These are phyloP conservation scores for Infundibulicybe gibba DNA, from an alignment of 768 basidiomycete genomes.

Conservation along the genomic window DNA sequence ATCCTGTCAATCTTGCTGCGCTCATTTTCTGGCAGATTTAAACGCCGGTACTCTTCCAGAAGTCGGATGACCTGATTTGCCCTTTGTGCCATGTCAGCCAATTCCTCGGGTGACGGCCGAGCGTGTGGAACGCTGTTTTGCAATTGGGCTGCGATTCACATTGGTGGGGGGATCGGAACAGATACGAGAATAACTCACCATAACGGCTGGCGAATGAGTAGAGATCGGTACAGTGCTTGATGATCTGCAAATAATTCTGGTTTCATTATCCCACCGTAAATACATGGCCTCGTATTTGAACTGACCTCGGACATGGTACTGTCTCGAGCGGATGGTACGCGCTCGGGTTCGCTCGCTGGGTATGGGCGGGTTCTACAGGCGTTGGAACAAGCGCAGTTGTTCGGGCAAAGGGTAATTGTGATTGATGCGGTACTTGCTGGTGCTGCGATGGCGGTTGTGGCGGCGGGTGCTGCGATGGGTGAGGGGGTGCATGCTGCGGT, in stretches of 20 bases:
- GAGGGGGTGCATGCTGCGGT: slow-evolving; percentile 12
- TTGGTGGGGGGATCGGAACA: slow-evolving; percentile 1
- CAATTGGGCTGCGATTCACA: slow-evolving; percentile 29
- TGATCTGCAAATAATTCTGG: slow-evolving; percentile 37
- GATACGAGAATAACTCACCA: slow-evolving; percentile 37
- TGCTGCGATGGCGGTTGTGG: slow-evolving; percentile 14
- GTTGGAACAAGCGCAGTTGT: slow-evolving; percentile 41
- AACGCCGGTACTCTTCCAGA: slow-evolving; percentile 54
- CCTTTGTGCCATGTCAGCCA: slow-evolving; percentile 66
- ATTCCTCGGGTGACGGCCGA: slow-evolving; percentile 52
- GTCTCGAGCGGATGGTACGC: slow-evolving; percentile 28
- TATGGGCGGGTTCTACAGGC: slow-evolving; percentile 36
- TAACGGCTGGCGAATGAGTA: slow-evolving; percentile 67
- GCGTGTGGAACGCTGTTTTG: slow-evolving; percentile 43
- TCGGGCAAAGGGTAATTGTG: slow-evolving; percentile 26
- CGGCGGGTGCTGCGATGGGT: slow-evolving; percentile 12
- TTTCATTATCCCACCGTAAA: background rate
- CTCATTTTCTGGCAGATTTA: slow-evolving; percentile 34
- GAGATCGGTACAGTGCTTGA: slow-evolving; percentile 56
- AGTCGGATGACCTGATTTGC: slow-evolving; percentile 67
- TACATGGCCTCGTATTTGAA: slow-evolving; percentile 3
- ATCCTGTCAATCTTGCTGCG: slow-evolving; percentile 27
- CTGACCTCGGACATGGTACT: slow-evolving; percentile 42
- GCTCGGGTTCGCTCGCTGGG: slow-evolving; percentile 29
- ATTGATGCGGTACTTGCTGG: slow-evolving; percentile 14